Evolutionary conservation across 139 green algal genomes (phyloP).

Genomic region (Prasinococcaceae sp.): DNA sequence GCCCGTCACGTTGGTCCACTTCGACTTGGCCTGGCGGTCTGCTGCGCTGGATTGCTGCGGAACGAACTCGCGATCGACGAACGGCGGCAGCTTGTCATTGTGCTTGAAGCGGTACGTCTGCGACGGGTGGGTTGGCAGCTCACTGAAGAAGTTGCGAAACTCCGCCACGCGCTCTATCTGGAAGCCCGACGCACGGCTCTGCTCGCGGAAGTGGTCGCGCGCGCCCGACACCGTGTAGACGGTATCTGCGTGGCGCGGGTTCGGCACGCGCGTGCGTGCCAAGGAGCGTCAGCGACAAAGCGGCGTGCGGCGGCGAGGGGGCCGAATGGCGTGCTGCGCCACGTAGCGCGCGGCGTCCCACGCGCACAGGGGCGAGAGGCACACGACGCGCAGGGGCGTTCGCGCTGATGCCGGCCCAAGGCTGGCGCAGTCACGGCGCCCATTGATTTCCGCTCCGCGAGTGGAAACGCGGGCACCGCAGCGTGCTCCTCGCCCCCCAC

Average conservation of each 20-base stretch:
- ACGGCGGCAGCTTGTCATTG: conserved; percentile 36
- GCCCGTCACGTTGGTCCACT: conserved; percentile 22
- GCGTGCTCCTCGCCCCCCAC: too few relatives aligned
- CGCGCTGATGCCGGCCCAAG: too few relatives aligned
- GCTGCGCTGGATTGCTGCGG: background rate
- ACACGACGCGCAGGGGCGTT: too few relatives aligned
- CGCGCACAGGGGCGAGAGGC: too few relatives aligned
- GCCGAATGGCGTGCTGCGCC: too few relatives aligned
- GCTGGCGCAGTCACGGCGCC: too few relatives aligned
- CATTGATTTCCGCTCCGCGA: too few relatives aligned
- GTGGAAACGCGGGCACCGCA: too few relatives aligned
- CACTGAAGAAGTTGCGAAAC: conserved; percentile 48
- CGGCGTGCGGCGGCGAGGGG: too few relatives aligned
- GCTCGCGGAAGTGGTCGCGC: conserved; percentile 49
- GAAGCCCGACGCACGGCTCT: conserved; percentile 37
- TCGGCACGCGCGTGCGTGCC: too few relatives aligned
- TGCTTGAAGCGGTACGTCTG: conserved; percentile 24
- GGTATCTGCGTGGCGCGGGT: conserved; percentile 32
- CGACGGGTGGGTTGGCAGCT: conserved; percentile 38
- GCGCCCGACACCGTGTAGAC: conserved; percentile 45
- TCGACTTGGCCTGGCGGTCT: background rate
- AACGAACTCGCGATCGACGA: conserved; percentile 40
- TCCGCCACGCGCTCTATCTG: conserved; percentile 34
- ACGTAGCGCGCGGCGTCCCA: too few relatives aligned
- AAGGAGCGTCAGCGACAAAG: too few relatives aligned